Conservation (phyloP, 148 eudicot genomes). For the Simmondsia chinensis region DNA sequence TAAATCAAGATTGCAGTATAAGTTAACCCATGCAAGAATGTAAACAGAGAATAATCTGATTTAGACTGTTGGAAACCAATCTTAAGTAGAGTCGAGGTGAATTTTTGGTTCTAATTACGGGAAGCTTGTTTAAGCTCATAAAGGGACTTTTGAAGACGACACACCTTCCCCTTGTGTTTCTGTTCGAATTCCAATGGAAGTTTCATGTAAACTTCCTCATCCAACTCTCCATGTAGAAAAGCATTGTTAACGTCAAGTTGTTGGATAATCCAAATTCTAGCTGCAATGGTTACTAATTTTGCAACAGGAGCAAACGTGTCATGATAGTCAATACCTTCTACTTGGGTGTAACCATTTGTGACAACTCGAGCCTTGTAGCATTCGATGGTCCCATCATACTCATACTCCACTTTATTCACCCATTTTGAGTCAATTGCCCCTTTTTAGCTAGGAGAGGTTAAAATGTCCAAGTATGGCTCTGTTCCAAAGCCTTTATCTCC, state of each 20-base stretch:
- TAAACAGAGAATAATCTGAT: neutral
- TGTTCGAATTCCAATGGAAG: neutral
- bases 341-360: neutral
- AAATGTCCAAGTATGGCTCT: neutral
- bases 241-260: too few relatives aligned
- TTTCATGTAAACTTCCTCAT: neutral
- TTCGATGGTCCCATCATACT: neutral
- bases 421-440: neutral
- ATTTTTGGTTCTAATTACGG: too few relatives aligned
- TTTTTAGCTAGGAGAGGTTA: neutral
- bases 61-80: neutral
- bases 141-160: neutral
- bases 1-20: neutral
- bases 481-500: neutral
- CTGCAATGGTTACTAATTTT: neutral
- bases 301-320: neutral
- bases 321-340: neutral
- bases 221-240: neutral
- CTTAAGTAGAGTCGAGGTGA: too few relatives aligned
- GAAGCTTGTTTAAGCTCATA: too few relatives aligned
- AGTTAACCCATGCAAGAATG: neutral
- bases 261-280: neutral
- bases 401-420: neutral
- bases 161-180: neutral
- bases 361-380: neutral